These are phyloP conservation scores for Tetraselmis chui DNA, from an alignment of 139 green algal genomes.

Conservation along the genomic window DNA sequence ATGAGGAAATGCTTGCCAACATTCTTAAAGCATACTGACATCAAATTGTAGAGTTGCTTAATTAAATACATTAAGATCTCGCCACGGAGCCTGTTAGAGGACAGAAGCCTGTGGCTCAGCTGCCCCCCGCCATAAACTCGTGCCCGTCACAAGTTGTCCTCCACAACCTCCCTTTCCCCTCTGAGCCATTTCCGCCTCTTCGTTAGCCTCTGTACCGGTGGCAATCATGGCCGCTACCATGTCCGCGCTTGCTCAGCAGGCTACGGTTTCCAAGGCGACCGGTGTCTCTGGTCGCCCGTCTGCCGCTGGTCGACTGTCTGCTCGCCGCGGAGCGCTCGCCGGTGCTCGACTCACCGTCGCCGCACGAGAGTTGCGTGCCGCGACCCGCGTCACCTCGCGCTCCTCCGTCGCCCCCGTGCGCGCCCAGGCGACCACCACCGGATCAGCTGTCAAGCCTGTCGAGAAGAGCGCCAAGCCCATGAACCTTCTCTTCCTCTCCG, in stretches of 20 bases:
- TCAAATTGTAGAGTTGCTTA: too few species aligned
- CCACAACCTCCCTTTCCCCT: too few species aligned
- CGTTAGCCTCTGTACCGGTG: too few species aligned
- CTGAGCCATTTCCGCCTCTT: too few species aligned
- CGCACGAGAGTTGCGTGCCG: not conserved
- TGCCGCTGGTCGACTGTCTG: not conserved
- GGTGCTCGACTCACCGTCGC: not conserved
- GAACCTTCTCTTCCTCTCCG: constrained; percentile 57
- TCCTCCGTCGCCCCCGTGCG: not conserved
- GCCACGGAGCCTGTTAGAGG: too few species aligned
- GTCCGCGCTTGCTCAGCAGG: not conserved
- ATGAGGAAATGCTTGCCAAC: too few species aligned
- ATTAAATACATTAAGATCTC: too few species aligned
- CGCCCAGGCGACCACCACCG: not conserved
- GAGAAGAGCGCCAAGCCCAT: constrained; percentile 21
- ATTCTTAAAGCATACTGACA: too few species aligned
- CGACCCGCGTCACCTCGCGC: too few species aligned
- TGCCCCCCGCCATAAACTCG: too few species aligned
- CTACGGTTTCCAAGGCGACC: not conserved
- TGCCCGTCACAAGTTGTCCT: too few species aligned
- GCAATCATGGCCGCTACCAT: not conserved
- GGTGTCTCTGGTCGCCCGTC: not conserved
- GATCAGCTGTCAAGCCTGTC: not conserved
- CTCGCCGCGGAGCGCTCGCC: not conserved
- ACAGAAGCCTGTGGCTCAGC: too few species aligned